These are phyloP conservation scores for Pseudogymnoascus sp. DNA, from an alignment of 2,329 filamentous ascomycete genomes.

Conservation along the genomic window DNA sequence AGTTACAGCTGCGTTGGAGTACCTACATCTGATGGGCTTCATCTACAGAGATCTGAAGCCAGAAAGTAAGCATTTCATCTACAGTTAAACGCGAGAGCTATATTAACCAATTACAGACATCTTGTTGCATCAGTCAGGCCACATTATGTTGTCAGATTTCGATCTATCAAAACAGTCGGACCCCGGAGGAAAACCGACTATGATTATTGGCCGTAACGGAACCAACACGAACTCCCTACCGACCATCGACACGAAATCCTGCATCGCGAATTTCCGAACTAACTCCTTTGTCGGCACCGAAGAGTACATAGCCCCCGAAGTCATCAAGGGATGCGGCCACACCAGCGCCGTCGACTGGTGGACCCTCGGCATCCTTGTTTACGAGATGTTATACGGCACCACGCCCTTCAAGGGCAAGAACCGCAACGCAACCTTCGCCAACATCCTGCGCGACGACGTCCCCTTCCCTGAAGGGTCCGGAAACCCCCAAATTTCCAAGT, in stretches of 20 bases:
- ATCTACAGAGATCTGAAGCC: constrained; percentile 98
- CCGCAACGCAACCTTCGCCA: constrained; percentile 94
- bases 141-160: constrained; percentile 99
- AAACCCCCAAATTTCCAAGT: constrained; percentile 85
- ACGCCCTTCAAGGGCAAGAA: constrained; percentile 99
- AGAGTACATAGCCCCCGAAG: constrained; percentile 97
- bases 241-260: constrained; percentile 97
- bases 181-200: constrained; percentile 88
- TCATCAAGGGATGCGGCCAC: constrained; percentile 97
- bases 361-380: constrained; percentile 94
- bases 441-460: constrained; percentile 92
- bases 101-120: constrained; percentile 63
- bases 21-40: constrained; percentile 97
- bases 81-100: constrained; percentile 16
- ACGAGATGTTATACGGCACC: constrained; percentile 98
- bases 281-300: constrained; percentile 98
- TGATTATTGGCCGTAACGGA: constrained; percentile 69
- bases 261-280: constrained; percentile 95
- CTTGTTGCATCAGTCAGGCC: constrained; percentile 94
- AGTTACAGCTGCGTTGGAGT: constrained; percentile 92
- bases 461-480: constrained; percentile 88
- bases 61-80: constrained; percentile 63
- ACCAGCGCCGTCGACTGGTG: constrained; percentile 99
- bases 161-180: constrained; percentile 97
- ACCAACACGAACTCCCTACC: constrained; percentile 82